These are phyloP conservation scores for Vitis cinerea DNA, from an alignment of 164 flowering plant species.

Conservation along the genomic window DNA sequence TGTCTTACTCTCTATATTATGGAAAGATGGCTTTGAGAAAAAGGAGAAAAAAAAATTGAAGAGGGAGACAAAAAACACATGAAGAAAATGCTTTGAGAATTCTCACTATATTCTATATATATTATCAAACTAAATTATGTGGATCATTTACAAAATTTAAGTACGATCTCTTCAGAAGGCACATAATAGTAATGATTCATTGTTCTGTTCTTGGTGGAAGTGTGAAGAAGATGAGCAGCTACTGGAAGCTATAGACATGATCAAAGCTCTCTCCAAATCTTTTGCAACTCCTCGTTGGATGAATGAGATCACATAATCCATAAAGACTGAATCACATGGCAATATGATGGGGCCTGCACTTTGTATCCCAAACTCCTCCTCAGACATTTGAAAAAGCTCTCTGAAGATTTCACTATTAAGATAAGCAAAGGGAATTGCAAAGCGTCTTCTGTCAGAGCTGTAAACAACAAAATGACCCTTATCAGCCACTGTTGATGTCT, in stretches of 20 bases:
- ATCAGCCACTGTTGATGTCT: not conserved
- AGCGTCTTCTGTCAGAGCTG: not conserved
- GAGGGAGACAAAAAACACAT: too few species aligned
- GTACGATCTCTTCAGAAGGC: too few species aligned
- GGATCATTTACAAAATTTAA: too few species aligned
- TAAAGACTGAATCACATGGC: not conserved
- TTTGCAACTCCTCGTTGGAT: not conserved
- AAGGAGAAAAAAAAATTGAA: too few species aligned
- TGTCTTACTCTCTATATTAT: not conserved
- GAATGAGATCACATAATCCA: constrained; percentile 3
- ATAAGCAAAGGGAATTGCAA: not conserved
- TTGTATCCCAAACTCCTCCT: constrained; percentile 4
- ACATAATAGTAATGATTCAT: too few species aligned
- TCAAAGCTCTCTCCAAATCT: constrained; percentile 7
- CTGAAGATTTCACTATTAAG: not conserved
- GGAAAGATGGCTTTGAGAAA: too few species aligned
- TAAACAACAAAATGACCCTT: constrained; percentile 9
- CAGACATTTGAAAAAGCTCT: constrained; percentile 5
- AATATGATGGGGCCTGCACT: not conserved
- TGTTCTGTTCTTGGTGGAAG: too few species aligned
- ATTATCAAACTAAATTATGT: too few species aligned
- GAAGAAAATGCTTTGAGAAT: too few species aligned
- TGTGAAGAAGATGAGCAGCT: not conserved
- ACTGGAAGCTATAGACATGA: not conserved
- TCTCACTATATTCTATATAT: too few species aligned